A percentile compares a stretch with the other conserved stretches of the same genome.
phyloP scores from a whole-genome alignment of 208 protist species.

The Trypanosoma cruzi region DNA sequence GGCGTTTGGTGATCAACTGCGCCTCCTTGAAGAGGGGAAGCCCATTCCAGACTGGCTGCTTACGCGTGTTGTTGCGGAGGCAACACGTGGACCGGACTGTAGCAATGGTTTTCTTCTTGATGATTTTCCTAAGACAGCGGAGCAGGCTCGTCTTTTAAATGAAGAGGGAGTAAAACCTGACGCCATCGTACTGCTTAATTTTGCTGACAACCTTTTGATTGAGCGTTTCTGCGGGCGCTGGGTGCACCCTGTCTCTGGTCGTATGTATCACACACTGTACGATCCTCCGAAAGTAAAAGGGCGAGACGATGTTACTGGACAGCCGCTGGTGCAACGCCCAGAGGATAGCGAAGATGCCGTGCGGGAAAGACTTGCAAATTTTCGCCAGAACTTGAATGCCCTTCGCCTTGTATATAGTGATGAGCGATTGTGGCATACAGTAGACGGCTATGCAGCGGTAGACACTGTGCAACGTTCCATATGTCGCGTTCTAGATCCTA shows the following conservation, averaged over 20 bases:
- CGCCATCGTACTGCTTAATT: conserved; percentile 64
- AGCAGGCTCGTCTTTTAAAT: conserved; percentile 72
- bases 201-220: conserved; percentile 73
- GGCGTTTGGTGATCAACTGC: conserved; percentile 42
- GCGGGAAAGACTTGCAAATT: conserved; percentile 75
- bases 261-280: conserved; percentile 94
- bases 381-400: conserved; percentile 69
- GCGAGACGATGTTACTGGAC: conserved; percentile 93
- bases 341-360: conserved; percentile 93
- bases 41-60: conserved; percentile 68
- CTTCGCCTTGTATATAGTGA: conserved; percentile 74
- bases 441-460: conserved; percentile 68
- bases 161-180: conserved; percentile 56
- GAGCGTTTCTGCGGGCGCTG: conserved; percentile 81
- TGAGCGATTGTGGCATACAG: conserved; percentile 46
- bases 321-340: conserved; percentile 82
- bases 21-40: conserved; percentile 70
- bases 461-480: conserved; percentile 75
- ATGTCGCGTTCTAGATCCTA: conserved; percentile 68
- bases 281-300: conserved; percentile 84
- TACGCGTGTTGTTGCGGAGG: conserved; percentile 67
- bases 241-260: conserved; percentile 84
- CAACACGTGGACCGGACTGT: conserved; percentile 78
- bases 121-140: conserved; percentile 78
- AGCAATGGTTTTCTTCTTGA: conserved; percentile 92